Evolutionary conservation across 2,329 filamentous ascomycete genomes (phyloP).

Genomic region (Penicillium sp.): DNA sequence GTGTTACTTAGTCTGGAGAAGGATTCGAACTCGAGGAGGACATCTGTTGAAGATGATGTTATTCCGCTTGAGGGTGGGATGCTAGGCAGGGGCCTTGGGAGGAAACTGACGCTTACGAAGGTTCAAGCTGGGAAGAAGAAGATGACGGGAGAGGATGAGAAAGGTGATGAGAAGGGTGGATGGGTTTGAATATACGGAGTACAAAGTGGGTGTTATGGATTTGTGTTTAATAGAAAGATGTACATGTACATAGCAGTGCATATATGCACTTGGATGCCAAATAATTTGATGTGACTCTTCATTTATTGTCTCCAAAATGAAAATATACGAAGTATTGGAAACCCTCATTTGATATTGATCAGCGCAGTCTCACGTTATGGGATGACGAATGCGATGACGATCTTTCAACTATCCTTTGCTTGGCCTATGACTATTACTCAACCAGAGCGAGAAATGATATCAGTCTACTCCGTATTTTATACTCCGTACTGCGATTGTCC

Average conservation of each 20-base stretch:
- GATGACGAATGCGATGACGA: not conserved
- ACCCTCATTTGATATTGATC: not conserved
- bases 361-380: no score
- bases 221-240: not conserved
- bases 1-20: conserved; percentile 29
- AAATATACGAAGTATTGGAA: not conserved
- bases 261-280: not conserved
- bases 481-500: not conserved
- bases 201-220: not conserved
- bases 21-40: conserved; percentile 4
- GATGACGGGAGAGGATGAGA: not conserved
- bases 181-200: not conserved
- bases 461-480: not conserved
- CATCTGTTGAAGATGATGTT: conserved; percentile 1
- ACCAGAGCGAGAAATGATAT: not conserved
- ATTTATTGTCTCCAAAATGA: not conserved
- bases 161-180: not conserved
- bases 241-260: not conserved
- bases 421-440: not conserved
- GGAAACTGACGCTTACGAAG: conserved; percentile 18
- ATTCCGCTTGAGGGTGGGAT: not conserved
- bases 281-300: not conserved
- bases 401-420: not conserved
- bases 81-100: conserved; percentile 4
- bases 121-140: conserved; percentile 12